Percentiles rank a stretch among this genome's conserved stretches.
Conservation (phyloP, 2,329 filamentous ascomycete genomes). For the Trichoderma sp. region DNA sequence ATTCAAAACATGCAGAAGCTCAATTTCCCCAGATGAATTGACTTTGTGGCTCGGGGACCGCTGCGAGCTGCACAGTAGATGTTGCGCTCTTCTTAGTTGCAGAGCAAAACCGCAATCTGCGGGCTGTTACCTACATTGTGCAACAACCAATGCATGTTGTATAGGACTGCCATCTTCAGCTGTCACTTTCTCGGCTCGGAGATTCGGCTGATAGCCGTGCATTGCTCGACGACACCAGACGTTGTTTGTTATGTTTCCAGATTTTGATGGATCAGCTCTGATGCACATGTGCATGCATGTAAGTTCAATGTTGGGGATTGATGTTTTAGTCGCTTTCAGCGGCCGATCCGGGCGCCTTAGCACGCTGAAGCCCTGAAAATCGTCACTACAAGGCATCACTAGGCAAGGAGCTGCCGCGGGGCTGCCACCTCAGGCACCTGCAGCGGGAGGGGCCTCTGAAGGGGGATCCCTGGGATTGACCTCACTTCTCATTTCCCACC, state of each 20-base stretch:
- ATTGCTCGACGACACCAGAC: not conserved
- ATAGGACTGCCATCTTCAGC: not conserved
- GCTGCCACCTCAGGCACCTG: slow-evolving; percentile 4
- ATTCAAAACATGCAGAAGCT: not conserved
- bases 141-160: not conserved
- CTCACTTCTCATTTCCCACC: slow-evolving; percentile 19
- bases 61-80: not conserved
- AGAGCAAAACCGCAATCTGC: not conserved
- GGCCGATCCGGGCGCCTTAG: not conserved
- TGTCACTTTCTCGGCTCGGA: not conserved
- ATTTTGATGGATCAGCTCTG: not conserved
- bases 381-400: not conserved
- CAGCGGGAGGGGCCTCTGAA: not conserved
- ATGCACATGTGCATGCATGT: not conserved
- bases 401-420: slow-evolving; percentile 1
- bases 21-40: not conserved
- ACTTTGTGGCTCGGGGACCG: not conserved
- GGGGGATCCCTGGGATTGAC: slow-evolving; percentile 9
- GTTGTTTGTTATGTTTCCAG: not conserved
- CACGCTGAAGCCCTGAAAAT: not conserved
- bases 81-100: not conserved
- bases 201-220: not conserved
- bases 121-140: not conserved
- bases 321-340: not conserved
- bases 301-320: not conserved